Percentiles rank a stretch among this genome's conserved stretches.
Conservation (phyloP, 2,329 filamentous ascomycete genomes). For the Fusarium sp. region DNA sequence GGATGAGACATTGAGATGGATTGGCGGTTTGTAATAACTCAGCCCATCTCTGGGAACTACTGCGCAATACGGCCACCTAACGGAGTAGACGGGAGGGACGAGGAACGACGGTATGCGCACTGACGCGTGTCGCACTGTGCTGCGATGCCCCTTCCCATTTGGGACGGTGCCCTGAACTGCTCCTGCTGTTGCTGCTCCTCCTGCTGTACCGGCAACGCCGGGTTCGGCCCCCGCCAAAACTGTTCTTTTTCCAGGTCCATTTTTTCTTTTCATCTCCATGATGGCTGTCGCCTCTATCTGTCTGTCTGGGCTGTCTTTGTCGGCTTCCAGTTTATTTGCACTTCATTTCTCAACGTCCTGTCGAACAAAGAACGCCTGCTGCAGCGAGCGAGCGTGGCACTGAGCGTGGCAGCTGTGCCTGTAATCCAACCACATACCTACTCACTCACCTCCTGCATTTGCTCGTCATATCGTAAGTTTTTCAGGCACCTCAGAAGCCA, state of each 20-base stretch:
- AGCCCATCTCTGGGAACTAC: not conserved
- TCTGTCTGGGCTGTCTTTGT: not conserved
- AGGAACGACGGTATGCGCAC: not conserved
- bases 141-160: not conserved
- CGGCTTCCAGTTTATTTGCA: slow-evolving; percentile 7
- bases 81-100: not conserved
- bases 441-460: slow-evolving; percentile 14
- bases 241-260: not conserved
- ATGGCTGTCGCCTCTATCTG: not conserved
- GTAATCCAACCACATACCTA: slow-evolving; percentile 24
- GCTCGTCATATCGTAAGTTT: slow-evolving; percentile 22
- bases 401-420: not conserved
- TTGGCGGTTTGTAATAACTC: slow-evolving; percentile 27
- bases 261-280: not conserved
- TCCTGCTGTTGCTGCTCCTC: not conserved
- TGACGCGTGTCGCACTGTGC: not conserved
- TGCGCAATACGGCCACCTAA: not conserved
- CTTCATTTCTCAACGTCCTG: slow-evolving; percentile 22
- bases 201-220: not conserved
- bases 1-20: slow-evolving; percentile 31
- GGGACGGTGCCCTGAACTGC: not conserved
- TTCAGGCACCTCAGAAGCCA: slow-evolving; percentile 1
- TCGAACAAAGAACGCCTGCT: slow-evolving; percentile 5
- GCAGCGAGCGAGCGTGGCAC: not conserved
- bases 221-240: not conserved